phyloP scores from a whole-genome alignment of 2,329 filamentous ascomycete species.

The Trichothecium sympodiale region DNA sequence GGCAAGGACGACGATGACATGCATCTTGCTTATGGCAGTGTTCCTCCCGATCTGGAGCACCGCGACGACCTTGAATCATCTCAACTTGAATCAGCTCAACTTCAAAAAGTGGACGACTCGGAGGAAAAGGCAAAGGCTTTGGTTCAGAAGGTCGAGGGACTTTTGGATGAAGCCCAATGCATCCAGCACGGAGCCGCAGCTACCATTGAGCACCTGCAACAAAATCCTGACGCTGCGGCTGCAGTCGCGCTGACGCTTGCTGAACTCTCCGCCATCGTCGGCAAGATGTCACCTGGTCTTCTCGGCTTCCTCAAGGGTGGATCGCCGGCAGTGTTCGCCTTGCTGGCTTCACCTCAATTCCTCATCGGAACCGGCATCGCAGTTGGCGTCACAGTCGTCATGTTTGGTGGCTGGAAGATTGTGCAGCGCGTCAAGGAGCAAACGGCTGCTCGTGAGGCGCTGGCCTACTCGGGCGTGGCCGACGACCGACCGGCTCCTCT shows the following conservation, averaged over 20 bases:
- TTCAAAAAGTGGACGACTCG: constrained; percentile 52
- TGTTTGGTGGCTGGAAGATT: constrained; percentile 95
- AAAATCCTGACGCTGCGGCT: constrained; percentile 73
- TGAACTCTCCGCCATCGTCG: constrained; percentile 73
- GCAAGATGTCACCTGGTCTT: constrained; percentile 76
- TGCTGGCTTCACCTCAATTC: constrained; percentile 86
- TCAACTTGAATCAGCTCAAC: too few species aligned
- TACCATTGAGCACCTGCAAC: constrained; percentile 67
- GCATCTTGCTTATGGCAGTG: constrained; percentile 81
- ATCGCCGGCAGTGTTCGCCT: constrained; percentile 75
- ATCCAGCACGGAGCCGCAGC: constrained; percentile 72
- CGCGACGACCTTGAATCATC: constrained; percentile 36
- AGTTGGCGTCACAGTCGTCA: constrained; percentile 87
- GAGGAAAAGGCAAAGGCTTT: constrained; percentile 40
- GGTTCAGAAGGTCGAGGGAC: constrained; percentile 60
- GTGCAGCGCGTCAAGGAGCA: constrained; percentile 66
- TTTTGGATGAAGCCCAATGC: constrained; percentile 82
- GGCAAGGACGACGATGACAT: constrained; percentile 56
- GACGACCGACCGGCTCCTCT: constrained; percentile 14
- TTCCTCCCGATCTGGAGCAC: constrained; percentile 56
- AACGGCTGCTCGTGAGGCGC: constrained; percentile 17
- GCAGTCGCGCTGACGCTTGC: constrained; percentile 87
- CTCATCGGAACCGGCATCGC: constrained; percentile 83
- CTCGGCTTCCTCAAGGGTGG: constrained; percentile 65
- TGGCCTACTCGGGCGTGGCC: constrained; percentile 13